Conservation (phyloP, 441 rosid genomes). For the Viola pubescens region DNA sequence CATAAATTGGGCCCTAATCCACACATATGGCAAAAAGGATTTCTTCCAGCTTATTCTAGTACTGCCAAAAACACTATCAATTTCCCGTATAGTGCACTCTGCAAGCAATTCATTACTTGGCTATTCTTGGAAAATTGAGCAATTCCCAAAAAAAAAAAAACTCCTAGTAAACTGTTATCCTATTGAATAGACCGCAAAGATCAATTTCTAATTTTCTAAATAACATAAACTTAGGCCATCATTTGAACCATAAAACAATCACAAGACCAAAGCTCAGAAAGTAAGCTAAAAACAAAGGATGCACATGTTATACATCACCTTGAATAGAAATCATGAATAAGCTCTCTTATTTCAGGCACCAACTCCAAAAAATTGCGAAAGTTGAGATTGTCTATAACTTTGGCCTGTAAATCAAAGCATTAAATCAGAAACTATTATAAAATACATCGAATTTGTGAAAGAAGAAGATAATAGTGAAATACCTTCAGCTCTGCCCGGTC, state of each 20-base stretch:
- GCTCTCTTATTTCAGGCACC: conserved; percentile 97
- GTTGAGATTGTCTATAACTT: conserved; percentile 84
- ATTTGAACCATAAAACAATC: neutral
- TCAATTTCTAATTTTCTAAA: too few species aligned
- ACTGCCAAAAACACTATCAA: too few species aligned
- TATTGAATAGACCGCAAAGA: too few species aligned
- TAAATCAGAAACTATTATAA: conserved; percentile 13
- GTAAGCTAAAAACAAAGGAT: too few species aligned
- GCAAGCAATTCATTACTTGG: too few species aligned
- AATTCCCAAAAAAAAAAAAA: too few species aligned
- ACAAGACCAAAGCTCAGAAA: neutral
- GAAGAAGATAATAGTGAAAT: conserved; percentile 13
- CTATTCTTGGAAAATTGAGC: too few species aligned
- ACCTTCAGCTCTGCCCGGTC: conserved; percentile 91
- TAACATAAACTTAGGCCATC: too few species aligned
- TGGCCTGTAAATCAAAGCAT: conserved; percentile 48
- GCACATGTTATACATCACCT: conserved; percentile 36
- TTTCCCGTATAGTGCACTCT: too few species aligned
- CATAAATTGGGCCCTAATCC: too few species aligned
- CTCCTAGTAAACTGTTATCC: too few species aligned
- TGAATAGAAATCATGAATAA: conserved; percentile 87
- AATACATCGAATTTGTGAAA: neutral
- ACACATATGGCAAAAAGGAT: neutral
- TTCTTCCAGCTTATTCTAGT: neutral
- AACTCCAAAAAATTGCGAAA: conserved; percentile 92